Evolutionary conservation across 1,284 basidiomycete genomes (phyloP), one percentile per base, ranked within the genome.

Genomic region (Fomes fomentarius): DNA sequence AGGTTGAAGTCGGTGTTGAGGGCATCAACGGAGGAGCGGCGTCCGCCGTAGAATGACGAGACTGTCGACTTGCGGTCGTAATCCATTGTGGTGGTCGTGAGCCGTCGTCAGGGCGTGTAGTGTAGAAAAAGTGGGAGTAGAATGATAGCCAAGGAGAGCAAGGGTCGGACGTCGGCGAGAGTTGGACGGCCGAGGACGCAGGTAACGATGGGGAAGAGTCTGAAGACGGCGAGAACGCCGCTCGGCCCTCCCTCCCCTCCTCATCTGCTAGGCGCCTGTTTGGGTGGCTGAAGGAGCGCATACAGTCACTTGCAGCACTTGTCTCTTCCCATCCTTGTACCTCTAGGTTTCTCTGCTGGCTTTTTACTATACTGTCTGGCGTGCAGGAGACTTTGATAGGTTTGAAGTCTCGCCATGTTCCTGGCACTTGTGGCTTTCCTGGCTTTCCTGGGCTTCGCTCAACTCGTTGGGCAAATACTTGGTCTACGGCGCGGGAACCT

Each of bases 1-100:
- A 73, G 65, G 24, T 75, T 72, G 56, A 75, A 81, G 62, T 84
- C 84, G 59, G 71, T 64, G 61, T 83, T 82, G 48, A 89, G 76
- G 35, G 76, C 79, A 65, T 90, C 87, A 58, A 77, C 66, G 55
- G 67, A 68, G 67, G 68, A 68, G 67, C 83, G 82, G 46, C 82
- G 80, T 19, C 76, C 81, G 26, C 83, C 85, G 59, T 89, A 90
- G 76, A 89, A 91, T 1, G 89, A 90, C 10, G 89, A 89, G 4
- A 87, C 85, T 1, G 79, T 79, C 2, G 89, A 90, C 69, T 87
- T 88, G 63, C 86, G 79, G 74, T 89, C 85, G 63, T 74, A 75
- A 47, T 79, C 79, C 78, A 80, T 80, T n/a, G 40, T 48, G 14
- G 30, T 25, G 22, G 51, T 37, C 35, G 50, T 37, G 24, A 47